Evolutionary conservation across 2,329 filamentous ascomycete species (phyloP).

Genomic region (Diaporthe caulivora): DNA sequence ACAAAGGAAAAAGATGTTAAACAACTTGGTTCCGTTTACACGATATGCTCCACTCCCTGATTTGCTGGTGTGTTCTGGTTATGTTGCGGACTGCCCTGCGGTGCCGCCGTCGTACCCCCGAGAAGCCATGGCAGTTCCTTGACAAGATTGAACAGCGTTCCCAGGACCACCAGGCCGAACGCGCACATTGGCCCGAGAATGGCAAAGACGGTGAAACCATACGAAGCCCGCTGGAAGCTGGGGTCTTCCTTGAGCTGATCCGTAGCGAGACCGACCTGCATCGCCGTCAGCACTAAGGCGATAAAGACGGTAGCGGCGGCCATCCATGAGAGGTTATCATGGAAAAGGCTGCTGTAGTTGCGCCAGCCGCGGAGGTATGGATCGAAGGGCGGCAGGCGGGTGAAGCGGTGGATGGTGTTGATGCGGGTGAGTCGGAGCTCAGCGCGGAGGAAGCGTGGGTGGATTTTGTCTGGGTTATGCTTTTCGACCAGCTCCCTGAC

Average conservation of each 20-base stretch:
- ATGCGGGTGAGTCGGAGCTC: conserved; percentile 53
- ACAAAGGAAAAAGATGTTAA: too few species aligned
- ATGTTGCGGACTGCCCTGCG: too few species aligned
- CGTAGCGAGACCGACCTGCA: conserved; percentile 61
- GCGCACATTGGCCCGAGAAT: neutral
- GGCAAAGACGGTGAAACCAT: conserved; percentile 55
- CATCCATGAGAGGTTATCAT: conserved; percentile 57
- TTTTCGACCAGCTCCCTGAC: conserved; percentile 44
- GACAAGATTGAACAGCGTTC: too few species aligned
- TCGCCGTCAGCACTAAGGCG: conserved; percentile 59
- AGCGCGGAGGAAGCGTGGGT: conserved; percentile 51
- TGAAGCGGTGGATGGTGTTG: conserved; percentile 44
- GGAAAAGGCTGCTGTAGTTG: conserved; percentile 56
- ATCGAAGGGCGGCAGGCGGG: conserved; percentile 24
- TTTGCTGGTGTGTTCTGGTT: too few species aligned
- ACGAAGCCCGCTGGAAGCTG: conserved; percentile 57
- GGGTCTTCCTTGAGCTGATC: conserved; percentile 47
- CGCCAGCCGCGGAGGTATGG: conserved; percentile 38
- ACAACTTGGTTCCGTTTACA: too few species aligned
- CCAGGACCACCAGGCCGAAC: neutral
- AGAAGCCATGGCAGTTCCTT: too few species aligned
- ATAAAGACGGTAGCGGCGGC: conserved; percentile 56
- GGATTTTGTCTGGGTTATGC: conserved; percentile 45
- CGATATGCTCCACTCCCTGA: too few species aligned
- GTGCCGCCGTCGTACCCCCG: too few species aligned